Base-by-base conservation (phyloP, 1,284 basidiomycete species). In the Xerocomus nothofagi region DNA sequence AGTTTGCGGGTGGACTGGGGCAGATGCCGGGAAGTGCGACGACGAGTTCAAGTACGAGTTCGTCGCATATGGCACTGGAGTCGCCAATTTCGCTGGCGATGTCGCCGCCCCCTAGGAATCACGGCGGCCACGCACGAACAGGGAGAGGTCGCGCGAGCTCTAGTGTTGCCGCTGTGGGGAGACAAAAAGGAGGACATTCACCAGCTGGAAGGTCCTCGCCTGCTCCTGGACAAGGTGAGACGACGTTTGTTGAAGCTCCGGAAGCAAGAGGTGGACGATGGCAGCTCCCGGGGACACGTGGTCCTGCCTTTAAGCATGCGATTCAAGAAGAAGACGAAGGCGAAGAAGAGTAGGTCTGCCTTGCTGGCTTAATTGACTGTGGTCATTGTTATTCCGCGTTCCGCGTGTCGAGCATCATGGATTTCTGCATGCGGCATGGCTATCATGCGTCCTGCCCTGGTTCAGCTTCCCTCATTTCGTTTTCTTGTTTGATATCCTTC, bases 301-400 rank as follows among this genome's bases (percentile, higher is more conserved):
- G 82, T 0, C 80, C 79, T 43, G 80, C 84, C 10, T 85, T 86
- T 57, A 75, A 73, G 48, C 76, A 81, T 55, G 67, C 82, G 17
- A 88, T 88, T 50, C 82, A 87, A 62, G 87, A 89, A 63, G 87
- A 88, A 59, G 87, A 90, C 54, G 87, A 82, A 55, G 80, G 81
- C 45, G 87, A 83, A 55, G 86, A 88, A 61, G 84, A 86, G 62
- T 75, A 76, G 62, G 18, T 49, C 36, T 39, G 36, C 17, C 2
- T 31, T 43, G 12, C 46, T 47, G 38, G 23, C 15, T 57, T 29
- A 23, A 38, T 32, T 26, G 40, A 37, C 37, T 50, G 33, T 47
- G 47, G 40, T 48, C 15, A 27, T 44, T 41, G 21, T 27, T 41
- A 24, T 49, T 47, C 44, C 38, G 46, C 12, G 24, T 44, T 34